A percentile compares a stretch with the other conserved stretches of the same genome.
Evolutionary conservation across 1,139 yeast genomes (phyloP).

Genomic region (Pichia sp.): DNA sequence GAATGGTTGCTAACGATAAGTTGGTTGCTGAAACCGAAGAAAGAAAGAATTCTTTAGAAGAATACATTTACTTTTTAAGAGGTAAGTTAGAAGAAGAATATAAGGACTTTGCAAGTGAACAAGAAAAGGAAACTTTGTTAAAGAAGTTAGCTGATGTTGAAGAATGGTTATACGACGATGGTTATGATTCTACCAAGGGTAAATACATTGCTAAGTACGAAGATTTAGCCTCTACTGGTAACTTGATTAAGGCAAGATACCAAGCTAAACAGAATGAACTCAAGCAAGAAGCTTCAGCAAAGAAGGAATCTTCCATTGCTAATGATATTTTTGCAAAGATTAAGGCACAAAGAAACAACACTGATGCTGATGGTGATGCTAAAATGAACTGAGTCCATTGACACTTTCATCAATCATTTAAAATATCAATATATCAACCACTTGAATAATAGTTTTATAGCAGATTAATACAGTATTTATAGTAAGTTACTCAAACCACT

Average conservation of each 20-base stretch:
- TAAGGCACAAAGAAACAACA: constrained; percentile 52
- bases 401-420: not conserved
- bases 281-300: constrained; percentile 79
- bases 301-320: constrained; percentile 64
- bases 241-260: constrained; percentile 92
- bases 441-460: too few relatives aligned
- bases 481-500: too few relatives aligned
- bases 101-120: constrained; percentile 80
- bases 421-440: too few relatives aligned
- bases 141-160: constrained; percentile 78
- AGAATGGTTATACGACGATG: constrained; percentile 98
- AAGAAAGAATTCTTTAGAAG: constrained; percentile 96
- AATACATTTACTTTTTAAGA: constrained; percentile 95
- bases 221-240: constrained; percentile 92
- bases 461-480: too few relatives aligned
- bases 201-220: constrained; percentile 97
- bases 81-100: constrained; percentile 94
- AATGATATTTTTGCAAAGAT: constrained; percentile 36
- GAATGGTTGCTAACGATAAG: constrained; percentile 84
- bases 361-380: constrained; percentile 36
- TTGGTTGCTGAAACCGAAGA: constrained; percentile 98
- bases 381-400: constrained; percentile 27
- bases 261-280: constrained; percentile 91
- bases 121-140: constrained; percentile 74
- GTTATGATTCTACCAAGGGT: constrained; percentile 94